phyloP scores from a whole-genome alignment of 2,329 filamentous ascomycete genomes.

The Gaeumannomyces sp. region DNA sequence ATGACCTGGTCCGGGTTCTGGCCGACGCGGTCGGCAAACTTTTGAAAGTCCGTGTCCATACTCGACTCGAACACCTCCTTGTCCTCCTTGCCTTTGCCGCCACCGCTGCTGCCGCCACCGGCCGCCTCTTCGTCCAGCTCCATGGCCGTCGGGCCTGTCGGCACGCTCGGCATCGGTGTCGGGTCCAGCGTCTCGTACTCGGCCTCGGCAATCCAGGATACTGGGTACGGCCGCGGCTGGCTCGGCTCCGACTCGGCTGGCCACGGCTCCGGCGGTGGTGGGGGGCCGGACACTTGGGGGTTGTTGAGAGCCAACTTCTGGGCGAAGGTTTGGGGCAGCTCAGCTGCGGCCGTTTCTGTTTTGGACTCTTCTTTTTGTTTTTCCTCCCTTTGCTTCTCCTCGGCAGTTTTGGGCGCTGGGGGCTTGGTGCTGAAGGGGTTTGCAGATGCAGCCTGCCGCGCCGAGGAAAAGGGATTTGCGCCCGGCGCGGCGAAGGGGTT shows the following conservation, averaged over 20 bases:
- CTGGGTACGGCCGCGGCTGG: slow-evolving; percentile 66
- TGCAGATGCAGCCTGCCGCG: slow-evolving; percentile 14
- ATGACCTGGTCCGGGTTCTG: slow-evolving; percentile 81
- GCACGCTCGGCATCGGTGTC: slow-evolving; percentile 41
- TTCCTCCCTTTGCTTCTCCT: slow-evolving; percentile 23
- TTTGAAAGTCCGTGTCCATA: slow-evolving; percentile 72
- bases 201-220: slow-evolving; percentile 75
- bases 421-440: slow-evolving; percentile 19
- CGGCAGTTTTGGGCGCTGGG: not conserved
- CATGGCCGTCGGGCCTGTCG: slow-evolving; percentile 42
- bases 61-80: slow-evolving; percentile 66
- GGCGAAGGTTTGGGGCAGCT: slow-evolving; percentile 59
- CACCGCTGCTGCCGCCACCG: slow-evolving; percentile 20
- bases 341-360: slow-evolving; percentile 20
- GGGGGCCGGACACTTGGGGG: slow-evolving; percentile 29
- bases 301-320: slow-evolving; percentile 70
- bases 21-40: slow-evolving; percentile 69
- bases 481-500: slow-evolving; percentile 46
- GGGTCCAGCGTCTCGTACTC: slow-evolving; percentile 83
- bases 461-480: slow-evolving; percentile 25
- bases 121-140: slow-evolving; percentile 36
- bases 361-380: slow-evolving; percentile 25
- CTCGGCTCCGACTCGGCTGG: slow-evolving; percentile 47
- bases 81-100: slow-evolving; percentile 49
- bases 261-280: slow-evolving; percentile 63